Conservation (phyloP, 371 early-diverging fungal genomes). For the Mortierella sp. region DNA sequence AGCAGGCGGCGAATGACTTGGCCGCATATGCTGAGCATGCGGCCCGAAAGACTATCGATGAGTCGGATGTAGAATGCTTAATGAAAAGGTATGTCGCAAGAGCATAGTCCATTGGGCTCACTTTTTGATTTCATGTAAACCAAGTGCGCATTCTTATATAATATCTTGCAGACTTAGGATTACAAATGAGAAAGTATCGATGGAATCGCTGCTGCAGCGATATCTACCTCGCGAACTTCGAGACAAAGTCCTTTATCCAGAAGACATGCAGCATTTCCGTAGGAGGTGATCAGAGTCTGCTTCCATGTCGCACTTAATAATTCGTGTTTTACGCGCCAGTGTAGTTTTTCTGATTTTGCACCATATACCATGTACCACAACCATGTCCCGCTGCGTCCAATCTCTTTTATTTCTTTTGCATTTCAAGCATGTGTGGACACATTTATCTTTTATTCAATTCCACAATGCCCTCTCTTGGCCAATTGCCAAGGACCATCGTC, state of each 20-base stretch:
- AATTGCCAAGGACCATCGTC: not conserved
- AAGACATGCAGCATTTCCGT: slow-evolving; percentile 32
- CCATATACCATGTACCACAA: slow-evolving; percentile 15
- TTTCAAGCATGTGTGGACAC: not conserved
- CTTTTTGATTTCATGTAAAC: not conserved
- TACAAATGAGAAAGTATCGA: slow-evolving; percentile 37
- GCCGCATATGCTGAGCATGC: slow-evolving; percentile 56
- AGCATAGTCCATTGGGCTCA: not conserved
- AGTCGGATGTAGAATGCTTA: slow-evolving; percentile 44
- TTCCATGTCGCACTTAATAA: not conserved
- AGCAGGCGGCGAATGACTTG: slow-evolving; percentile 45
- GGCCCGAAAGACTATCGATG: slow-evolving; percentile 49
- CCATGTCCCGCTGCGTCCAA: not conserved
- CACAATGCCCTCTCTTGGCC: not conserved
- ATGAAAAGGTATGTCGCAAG: slow-evolving; percentile 47
- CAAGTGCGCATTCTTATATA: not conserved
- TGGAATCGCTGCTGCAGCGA: slow-evolving; percentile 50
- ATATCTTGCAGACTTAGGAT: slow-evolving; percentile 29
- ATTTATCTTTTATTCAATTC: not conserved
- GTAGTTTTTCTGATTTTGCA: not conserved
- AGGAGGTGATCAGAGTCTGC: slow-evolving; percentile 12
- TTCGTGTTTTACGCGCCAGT: not conserved
- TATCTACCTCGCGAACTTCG: slow-evolving; percentile 51
- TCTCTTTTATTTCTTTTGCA: not conserved
- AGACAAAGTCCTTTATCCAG: slow-evolving; percentile 49